Conservation (phyloP, 352 stramenopile genomes). For the Phytophthora macrochlamydospora region DNA sequence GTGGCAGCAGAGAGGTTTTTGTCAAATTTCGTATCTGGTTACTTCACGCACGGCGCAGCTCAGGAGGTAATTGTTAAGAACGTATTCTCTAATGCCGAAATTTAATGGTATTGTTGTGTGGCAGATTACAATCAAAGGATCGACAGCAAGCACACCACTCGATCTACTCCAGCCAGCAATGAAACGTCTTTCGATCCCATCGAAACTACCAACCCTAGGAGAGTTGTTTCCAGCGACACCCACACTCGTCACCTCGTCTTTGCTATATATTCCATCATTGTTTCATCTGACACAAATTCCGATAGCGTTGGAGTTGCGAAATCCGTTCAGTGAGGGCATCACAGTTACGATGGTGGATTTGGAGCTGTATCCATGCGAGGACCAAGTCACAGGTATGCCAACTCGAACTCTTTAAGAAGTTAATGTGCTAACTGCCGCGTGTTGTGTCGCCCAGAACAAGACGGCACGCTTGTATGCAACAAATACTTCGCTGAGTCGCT, state of each 20-base stretch:
- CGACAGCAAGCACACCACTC: constrained; percentile 50
- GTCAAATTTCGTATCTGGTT: constrained; percentile 86
- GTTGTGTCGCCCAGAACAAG: constrained; percentile 27
- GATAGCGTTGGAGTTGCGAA: constrained; percentile 75
- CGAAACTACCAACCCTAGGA: constrained; percentile 57
- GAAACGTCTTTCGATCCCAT: constrained; percentile 54
- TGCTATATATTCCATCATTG: constrained; percentile 77
- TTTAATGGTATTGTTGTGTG: no score
- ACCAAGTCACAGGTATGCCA: constrained; percentile 55
- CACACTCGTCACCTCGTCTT: constrained; percentile 75
- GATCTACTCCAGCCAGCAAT: constrained; percentile 75
- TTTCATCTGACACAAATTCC: constrained; percentile 73
- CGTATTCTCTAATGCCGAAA: no score
- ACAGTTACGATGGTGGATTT: constrained; percentile 70
- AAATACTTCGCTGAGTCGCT: constrained; percentile 73
- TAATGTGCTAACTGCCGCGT: not conserved
- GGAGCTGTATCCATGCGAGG: constrained; percentile 76
- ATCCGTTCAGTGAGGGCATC: constrained; percentile 84
- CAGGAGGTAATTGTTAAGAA: constrained; percentile 52
- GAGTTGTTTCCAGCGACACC: constrained; percentile 72
- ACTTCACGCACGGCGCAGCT: constrained; percentile 67
- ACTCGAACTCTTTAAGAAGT: not conserved
- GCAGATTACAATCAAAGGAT: constrained; percentile 75
- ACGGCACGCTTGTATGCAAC: constrained; percentile 58
- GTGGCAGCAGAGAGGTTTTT: constrained; percentile 56